These are phyloP conservation scores for Alternaria ventricosa DNA, from an alignment of 2,329 filamentous ascomycete species.

Conservation along the genomic window DNA sequence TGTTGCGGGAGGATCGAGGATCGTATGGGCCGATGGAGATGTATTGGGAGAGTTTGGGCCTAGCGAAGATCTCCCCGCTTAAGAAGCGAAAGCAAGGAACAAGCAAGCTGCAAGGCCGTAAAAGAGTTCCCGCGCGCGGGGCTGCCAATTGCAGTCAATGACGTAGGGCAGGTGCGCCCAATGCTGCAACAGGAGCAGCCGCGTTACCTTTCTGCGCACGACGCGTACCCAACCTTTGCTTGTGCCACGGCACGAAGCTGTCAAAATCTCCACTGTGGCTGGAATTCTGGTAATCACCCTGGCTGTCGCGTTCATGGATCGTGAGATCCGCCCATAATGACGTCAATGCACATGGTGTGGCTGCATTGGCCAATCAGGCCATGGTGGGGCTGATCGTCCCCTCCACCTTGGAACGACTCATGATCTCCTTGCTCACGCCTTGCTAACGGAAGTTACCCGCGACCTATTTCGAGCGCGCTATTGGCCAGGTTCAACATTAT, in stretches of 20 bases:
- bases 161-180: conserved; percentile 20
- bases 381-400: conserved; percentile 11
- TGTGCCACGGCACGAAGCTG: conserved; percentile 7
- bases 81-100: conserved; percentile 27
- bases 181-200: conserved; percentile 15
- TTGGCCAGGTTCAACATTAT: conserved; percentile 26
- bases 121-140: conserved; percentile 10
- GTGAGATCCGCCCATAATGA: conserved; percentile 16
- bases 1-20: conserved; percentile 3
- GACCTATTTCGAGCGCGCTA: conserved; percentile 6
- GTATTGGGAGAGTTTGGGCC: neutral
- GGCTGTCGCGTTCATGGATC: conserved; percentile 6
- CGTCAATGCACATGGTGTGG: conserved; percentile 12
- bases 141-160: conserved; percentile 16
- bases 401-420: conserved; percentile 12
- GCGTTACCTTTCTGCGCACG: conserved; percentile 14
- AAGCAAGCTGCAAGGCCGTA: conserved; percentile 1
- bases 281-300: conserved; percentile 10
- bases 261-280: conserved; percentile 24
- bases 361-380: conserved; percentile 16
- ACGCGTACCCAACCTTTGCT: conserved; percentile 9
- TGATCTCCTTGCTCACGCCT: conserved; percentile 3
- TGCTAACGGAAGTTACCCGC: conserved; percentile 3
- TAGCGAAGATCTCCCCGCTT: conserved; percentile 11
- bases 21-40: neutral